These are phyloP conservation scores for Phytophthora nicotianae DNA, from an alignment of 352 stramenopile species.

Conservation along the genomic window DNA sequence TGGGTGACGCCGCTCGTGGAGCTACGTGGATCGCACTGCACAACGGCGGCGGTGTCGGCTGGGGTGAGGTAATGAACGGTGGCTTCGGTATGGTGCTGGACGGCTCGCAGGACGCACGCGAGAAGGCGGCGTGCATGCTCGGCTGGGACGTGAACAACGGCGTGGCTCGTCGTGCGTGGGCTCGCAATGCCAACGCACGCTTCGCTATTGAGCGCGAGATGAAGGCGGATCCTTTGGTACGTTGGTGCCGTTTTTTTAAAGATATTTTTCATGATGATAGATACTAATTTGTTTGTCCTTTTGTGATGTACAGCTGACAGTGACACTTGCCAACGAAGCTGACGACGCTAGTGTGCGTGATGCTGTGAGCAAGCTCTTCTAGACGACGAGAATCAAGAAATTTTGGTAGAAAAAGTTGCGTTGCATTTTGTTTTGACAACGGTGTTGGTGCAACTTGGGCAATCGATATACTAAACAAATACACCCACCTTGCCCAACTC, in stretches of 20 bases:
- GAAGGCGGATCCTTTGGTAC: conserved; percentile 74
- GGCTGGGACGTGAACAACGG: conserved; percentile 92
- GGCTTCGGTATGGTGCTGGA: conserved; percentile 90
- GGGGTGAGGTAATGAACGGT: conserved; percentile 90
- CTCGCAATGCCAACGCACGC: conserved; percentile 83
- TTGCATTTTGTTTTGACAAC: conserved; percentile 12
- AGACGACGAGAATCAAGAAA: conserved; percentile 7
- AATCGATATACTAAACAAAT: not conserved
- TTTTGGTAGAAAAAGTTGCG: conserved; percentile 26
- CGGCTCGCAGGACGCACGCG: conserved; percentile 63
- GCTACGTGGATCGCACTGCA: conserved; percentile 90
- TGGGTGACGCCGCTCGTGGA: conserved; percentile 83
- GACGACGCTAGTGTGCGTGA: conserved; percentile 52
- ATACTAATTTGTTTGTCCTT: conserved; percentile 15
- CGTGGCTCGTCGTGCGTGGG: conserved; percentile 80
- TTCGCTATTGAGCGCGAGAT: conserved; percentile 87
- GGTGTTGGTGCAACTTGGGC: not conserved
- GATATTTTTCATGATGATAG: not conserved
- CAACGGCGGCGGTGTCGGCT: conserved; percentile 89
- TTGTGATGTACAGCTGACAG: conserved; percentile 44
- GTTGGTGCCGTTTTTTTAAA: conserved; percentile 14
- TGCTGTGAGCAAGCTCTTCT: conserved; percentile 52
- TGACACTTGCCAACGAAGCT: conserved; percentile 57
- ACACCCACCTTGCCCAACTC: not conserved
- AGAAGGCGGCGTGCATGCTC: conserved; percentile 78